phyloP scores from a whole-genome alignment of 306 rosid genomes.

The Sindora glabra region DNA sequence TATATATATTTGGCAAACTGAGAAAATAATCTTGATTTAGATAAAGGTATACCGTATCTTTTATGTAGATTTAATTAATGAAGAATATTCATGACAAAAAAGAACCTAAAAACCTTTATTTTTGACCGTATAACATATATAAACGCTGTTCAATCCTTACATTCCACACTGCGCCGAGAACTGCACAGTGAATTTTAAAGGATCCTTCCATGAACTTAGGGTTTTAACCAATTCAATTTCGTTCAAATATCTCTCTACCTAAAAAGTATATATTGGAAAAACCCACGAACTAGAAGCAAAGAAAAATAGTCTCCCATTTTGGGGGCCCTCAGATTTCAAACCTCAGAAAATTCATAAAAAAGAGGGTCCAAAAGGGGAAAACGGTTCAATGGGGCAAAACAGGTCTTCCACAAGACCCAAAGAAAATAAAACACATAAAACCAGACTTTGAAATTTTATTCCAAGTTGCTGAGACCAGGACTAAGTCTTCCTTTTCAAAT shows the following conservation, averaged over 20 bases:
- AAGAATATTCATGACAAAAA: too few relatives aligned
- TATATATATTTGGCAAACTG: too few relatives aligned
- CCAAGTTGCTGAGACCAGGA: conserved; percentile 37
- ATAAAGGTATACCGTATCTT: too few relatives aligned
- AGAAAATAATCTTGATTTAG: too few relatives aligned
- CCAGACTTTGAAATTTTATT: conserved; percentile 36
- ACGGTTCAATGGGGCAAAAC: conserved; percentile 38
- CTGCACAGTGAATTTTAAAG: too few relatives aligned
- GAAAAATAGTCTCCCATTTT: not conserved
- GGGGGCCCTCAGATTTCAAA: conserved; percentile 31
- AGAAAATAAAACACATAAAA: not conserved
- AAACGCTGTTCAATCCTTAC: too few relatives aligned
- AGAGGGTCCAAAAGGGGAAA: conserved; percentile 3
- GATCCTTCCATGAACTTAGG: too few relatives aligned
- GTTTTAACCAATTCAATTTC: not conserved
- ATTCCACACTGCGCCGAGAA: too few relatives aligned
- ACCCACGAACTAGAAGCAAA: not conserved
- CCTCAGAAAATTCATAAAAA: conserved; percentile 17
- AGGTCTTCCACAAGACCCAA: conserved; percentile 39
- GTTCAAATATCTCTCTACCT: not conserved
- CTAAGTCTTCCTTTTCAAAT: conserved; percentile 35
- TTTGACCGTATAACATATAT: too few relatives aligned
- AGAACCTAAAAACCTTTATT: too few relatives aligned
- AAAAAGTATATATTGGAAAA: too few relatives aligned
- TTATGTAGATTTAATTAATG: too few relatives aligned